Evolutionary conservation across 2,329 filamentous ascomycete species (phyloP).

Genomic region (Aspergillus novofumigatus): DNA sequence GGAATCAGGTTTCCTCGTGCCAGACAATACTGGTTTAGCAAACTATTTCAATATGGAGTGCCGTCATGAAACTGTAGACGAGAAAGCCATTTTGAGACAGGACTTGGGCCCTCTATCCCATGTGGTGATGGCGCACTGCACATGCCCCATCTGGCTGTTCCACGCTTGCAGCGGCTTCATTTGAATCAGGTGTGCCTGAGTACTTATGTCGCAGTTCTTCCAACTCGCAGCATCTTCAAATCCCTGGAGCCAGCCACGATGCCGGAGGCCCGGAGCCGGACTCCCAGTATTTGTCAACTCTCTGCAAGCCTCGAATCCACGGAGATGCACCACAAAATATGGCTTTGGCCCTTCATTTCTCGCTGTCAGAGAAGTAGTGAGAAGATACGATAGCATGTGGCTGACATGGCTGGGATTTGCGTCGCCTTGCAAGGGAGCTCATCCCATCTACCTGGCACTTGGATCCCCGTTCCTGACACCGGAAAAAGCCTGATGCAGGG

Average conservation of each 20-base stretch:
- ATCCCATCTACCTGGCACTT: slow-evolving; percentile 16
- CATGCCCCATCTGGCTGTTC: background rate
- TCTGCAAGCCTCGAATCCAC: background rate
- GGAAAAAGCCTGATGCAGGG: background rate
- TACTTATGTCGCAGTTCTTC: background rate
- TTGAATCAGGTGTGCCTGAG: background rate
- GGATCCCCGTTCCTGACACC: slow-evolving; percentile 5
- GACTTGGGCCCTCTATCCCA: background rate
- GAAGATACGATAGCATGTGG: background rate
- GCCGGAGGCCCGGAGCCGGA: too few species aligned
- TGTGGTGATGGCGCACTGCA: background rate
- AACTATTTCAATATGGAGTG: too few species aligned
- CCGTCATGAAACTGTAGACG: background rate
- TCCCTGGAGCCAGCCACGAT: background rate
- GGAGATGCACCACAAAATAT: background rate
- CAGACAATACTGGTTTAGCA: background rate
- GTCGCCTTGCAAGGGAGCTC: slow-evolving; percentile 5
- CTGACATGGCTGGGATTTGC: background rate
- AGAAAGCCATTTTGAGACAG: background rate
- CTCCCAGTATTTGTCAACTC: background rate
- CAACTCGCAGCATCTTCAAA: background rate
- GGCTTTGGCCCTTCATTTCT: background rate
- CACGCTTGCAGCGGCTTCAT: background rate
- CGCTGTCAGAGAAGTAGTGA: background rate
- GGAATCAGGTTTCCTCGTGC: background rate